phyloP scores from a whole-genome alignment of 345 rosid species.

The rapeseed (Brassica napus) region DNA sequence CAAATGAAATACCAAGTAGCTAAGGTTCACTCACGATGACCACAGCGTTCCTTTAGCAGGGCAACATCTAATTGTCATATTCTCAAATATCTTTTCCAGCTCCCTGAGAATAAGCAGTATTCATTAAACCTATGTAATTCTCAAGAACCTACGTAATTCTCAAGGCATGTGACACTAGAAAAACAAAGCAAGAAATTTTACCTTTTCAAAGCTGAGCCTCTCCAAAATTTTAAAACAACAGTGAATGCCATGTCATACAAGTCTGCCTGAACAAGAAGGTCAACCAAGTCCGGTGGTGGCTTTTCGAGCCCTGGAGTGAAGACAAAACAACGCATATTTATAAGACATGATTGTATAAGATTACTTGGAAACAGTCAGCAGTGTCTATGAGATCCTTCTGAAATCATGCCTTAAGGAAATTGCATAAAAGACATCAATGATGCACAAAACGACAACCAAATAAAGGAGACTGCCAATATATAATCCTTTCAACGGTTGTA shows the following conservation, averaged over 20 bases:
- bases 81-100: slow-evolving; percentile 76
- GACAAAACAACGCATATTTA: slow-evolving; percentile 16
- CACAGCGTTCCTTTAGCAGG: slow-evolving; percentile 50
- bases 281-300: slow-evolving; percentile 70
- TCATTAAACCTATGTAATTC: slow-evolving; percentile 12
- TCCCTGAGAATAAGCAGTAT: slow-evolving; percentile 53
- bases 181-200: slow-evolving; percentile 37
- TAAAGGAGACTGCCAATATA: slow-evolving; percentile 17
- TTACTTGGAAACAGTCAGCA: slow-evolving; percentile 14
- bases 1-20: slow-evolving; percentile 14
- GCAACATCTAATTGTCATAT: slow-evolving; percentile 83
- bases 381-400: slow-evolving; percentile 3
- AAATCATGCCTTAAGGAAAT: slow-evolving; percentile 16
- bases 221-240: slow-evolving; percentile 79
- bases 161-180: slow-evolving; percentile 11
- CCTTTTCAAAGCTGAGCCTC: slow-evolving; percentile 72
- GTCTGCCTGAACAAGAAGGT: slow-evolving; percentile 69
- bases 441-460: slow-evolving; percentile 6
- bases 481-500: slow-evolving; percentile 15
- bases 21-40: slow-evolving; percentile 35
- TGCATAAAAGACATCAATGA: slow-evolving; percentile 23
- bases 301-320: slow-evolving; percentile 50
- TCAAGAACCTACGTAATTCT: slow-evolving; percentile 16
- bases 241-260: slow-evolving; percentile 87
- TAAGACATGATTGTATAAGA: slow-evolving; percentile 1